Evolutionary conservation across 306 rosid genomes (phyloP).

Genomic region (Vigna unguiculata): DNA sequence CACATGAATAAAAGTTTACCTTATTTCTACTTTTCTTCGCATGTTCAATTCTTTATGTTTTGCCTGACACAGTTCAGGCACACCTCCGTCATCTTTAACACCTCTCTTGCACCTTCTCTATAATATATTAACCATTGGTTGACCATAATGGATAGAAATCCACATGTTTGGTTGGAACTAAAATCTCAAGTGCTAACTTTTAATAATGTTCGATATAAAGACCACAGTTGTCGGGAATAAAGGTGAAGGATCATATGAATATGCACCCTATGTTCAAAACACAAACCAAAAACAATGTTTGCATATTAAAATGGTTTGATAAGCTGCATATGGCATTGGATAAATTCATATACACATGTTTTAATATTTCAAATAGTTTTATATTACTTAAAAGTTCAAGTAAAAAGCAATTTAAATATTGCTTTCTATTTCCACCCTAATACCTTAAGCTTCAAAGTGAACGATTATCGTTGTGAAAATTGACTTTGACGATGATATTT

Average conservation of each 20-base stretch:
- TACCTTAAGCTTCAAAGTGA: too few relatives aligned
- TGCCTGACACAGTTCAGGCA: not conserved
- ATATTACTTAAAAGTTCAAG: too few relatives aligned
- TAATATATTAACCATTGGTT: conserved; percentile 24
- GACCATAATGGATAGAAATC: conserved; percentile 24
- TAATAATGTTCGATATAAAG: conserved; percentile 23
- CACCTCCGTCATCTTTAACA: not conserved
- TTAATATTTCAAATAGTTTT: too few relatives aligned
- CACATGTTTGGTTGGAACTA: conserved; percentile 50
- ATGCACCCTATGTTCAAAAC: conserved; percentile 17
- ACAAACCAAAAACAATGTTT: not conserved
- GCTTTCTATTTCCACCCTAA: too few relatives aligned
- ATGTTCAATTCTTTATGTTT: not conserved
- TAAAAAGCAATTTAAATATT: too few relatives aligned
- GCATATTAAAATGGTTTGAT: not conserved
- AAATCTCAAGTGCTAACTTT: not conserved
- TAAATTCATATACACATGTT: not conserved
- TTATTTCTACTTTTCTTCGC: not conserved
- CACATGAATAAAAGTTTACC: conserved; percentile 13
- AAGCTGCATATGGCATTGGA: not conserved
- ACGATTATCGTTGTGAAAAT: too few relatives aligned
- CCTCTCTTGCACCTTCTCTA: conserved; percentile 7
- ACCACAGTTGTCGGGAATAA: conserved; percentile 38
- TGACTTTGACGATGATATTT: too few relatives aligned
- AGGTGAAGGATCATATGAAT: conserved; percentile 40